Evolutionary conservation across 768 basidiomycete genomes (phyloP).

Genomic region (Calocybe cyanea): DNA sequence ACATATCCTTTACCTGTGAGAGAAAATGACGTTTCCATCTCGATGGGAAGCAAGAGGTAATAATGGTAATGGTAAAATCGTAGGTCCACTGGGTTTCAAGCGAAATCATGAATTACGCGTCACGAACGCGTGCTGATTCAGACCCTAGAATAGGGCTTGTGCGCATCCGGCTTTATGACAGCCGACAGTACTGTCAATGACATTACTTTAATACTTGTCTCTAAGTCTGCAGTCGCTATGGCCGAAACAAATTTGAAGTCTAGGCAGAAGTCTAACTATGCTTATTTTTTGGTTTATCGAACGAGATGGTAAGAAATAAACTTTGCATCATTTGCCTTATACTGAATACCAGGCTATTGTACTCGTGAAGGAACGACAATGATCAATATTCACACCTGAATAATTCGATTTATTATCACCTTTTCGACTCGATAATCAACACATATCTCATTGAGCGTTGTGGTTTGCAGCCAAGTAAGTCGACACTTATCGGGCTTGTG

Average conservation of each 20-base stretch:
- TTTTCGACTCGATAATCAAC: conserved; percentile 81
- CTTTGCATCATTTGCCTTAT: too few relatives aligned
- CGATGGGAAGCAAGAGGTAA: conserved; percentile 20
- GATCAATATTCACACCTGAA: conserved; percentile 84
- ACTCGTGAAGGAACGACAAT: conserved; percentile 67
- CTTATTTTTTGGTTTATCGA: conserved; percentile 56
- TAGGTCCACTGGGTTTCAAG: conserved; percentile 5
- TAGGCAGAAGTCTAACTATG: conserved; percentile 49
- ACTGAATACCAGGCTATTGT: neutral
- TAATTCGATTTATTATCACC: conserved; percentile 76
- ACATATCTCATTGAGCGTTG: conserved; percentile 71
- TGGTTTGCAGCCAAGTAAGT: conserved; percentile 45
- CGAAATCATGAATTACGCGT: conserved; percentile 19
- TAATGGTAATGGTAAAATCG: neutral
- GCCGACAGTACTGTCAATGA: too few relatives aligned
- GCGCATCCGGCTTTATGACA: too few relatives aligned
- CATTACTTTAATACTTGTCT: too few relatives aligned
- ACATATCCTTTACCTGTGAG: conserved; percentile 92
- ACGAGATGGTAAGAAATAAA: conserved; percentile 59
- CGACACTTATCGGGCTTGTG: conserved; percentile 67
- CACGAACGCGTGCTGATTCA: conserved; percentile 18
- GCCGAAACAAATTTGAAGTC: conserved; percentile 27
- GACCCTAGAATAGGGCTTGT: too few relatives aligned
- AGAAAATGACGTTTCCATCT: conserved; percentile 90
- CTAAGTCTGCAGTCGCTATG: conserved; percentile 17